Base-by-base conservation (phyloP, 2,329 filamentous ascomycete species). In the Parascedosporium putredinis region DNA sequence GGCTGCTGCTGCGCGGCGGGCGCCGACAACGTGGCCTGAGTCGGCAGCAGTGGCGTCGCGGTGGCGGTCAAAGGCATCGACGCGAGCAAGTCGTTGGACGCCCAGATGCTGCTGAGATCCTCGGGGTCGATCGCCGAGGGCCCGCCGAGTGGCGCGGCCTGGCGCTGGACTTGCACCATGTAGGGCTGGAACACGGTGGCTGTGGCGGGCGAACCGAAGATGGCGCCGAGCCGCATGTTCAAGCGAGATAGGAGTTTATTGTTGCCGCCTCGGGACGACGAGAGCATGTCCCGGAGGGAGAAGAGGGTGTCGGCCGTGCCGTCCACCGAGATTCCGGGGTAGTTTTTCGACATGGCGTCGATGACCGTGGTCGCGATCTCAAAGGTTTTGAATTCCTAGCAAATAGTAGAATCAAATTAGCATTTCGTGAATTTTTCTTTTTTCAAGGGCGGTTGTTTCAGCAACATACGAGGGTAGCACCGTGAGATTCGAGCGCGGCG, bases 401-500 rank as follows among this genome's bases (percentile, higher is more conserved):
- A 14, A 61, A 60, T 63, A 23, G 1, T 10, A 1, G 2, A 4
- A 10, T 8, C 47, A 2, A 25, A 9, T 2, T 31, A 50, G 51
- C 47, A 46, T 51, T 16, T n/a, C 18, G n/a, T n/a, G n/a, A n/a
- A n/a, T n/a, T 16, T 4, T 4, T 5, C 9, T 3, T 33, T 27
- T 9, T n/a, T 6, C 24, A 6, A 12, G 20, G 7, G 18, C 31
- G 2, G 6, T 10, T 2, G 23, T 12, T 27, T 45, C 51, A 23
- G 25, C 8, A 23, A 25, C 25, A 29, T 10, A 46, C 71, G 55
- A 75, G 67, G 1, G 68, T 68, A 4, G 71, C 67, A 0, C 73
- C 72, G 49, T 75, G 73, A 0, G 71, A 71, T 52, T 75, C 71
- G 3, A 75, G 63, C 0, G 71, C 72, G 1, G 69, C 60, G 46